Percentiles rank a stretch among this genome's conserved stretches.
Conservation (phyloP, 2,329 filamentous ascomycete species). For the Phaeoacremonium minimum region DNA sequence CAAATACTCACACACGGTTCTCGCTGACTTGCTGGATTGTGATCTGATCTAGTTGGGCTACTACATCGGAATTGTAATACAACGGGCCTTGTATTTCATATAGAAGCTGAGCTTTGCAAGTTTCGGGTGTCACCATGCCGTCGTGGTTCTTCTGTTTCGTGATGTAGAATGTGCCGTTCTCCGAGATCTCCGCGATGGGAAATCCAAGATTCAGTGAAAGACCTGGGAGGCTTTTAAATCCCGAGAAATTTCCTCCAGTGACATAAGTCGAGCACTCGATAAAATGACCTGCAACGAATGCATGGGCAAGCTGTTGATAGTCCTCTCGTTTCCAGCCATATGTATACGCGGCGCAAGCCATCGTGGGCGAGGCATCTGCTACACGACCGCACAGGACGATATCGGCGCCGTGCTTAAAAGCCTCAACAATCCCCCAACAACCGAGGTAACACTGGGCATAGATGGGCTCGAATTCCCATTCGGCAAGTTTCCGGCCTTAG, state of each 20-base stretch:
- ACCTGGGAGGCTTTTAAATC: slow-evolving; percentile 29
- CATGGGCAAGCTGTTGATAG: slow-evolving; percentile 36
- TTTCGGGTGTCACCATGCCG: slow-evolving; percentile 12
- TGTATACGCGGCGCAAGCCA: slow-evolving; percentile 45
- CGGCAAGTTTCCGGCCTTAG: too few relatives aligned
- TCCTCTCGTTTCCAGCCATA: slow-evolving; percentile 36
- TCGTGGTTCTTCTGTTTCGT: slow-evolving; percentile 17
- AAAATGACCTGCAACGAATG: slow-evolving; percentile 35
- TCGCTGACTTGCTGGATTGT: neutral
- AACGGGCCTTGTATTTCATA: neutral
- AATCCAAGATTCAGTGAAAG: slow-evolving; percentile 34
- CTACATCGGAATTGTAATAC: neutral
- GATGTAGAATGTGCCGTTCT: slow-evolving; percentile 28
- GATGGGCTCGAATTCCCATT: too few relatives aligned
- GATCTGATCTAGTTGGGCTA: neutral
- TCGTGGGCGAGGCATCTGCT: slow-evolving; percentile 35
- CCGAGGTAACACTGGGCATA: slow-evolving; percentile 46
- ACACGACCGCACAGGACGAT: slow-evolving; percentile 33
- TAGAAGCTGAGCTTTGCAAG: neutral
- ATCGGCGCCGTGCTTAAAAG: slow-evolving; percentile 25
- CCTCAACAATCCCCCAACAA: slow-evolving; percentile 29
- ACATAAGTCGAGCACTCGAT: slow-evolving; percentile 41
- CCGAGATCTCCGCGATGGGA: slow-evolving; percentile 43
- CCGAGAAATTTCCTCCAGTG: slow-evolving; percentile 41
- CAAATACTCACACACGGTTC: slow-evolving; percentile 22